A percentile compares a stretch with the other conserved stretches of the same genome.
Conservation (phyloP, 2,329 filamentous ascomycete species). For the Gaeumannomyces sp. region DNA sequence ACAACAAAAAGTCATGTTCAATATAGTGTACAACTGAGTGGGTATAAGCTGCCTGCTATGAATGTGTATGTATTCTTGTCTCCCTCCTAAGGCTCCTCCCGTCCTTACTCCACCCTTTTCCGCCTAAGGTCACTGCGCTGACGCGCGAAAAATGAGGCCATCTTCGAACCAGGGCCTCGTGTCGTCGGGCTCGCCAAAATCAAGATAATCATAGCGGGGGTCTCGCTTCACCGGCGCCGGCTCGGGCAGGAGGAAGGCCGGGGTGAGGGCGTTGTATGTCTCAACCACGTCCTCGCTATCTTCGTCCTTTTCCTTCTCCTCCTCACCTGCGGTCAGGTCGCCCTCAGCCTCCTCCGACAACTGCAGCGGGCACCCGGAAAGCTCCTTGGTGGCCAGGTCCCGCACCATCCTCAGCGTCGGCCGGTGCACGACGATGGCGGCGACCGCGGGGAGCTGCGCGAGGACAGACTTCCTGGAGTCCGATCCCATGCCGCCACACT, state of each 20-base stretch:
- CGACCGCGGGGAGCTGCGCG: neutral
- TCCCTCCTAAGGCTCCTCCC: too few relatives aligned
- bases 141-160: neutral
- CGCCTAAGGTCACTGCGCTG: neutral
- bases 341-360: neutral
- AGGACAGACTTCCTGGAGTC: conserved; percentile 2
- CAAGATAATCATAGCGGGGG: conserved; percentile 7
- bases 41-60: neutral
- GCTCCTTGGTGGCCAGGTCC: conserved; percentile 13
- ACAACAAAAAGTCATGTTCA: neutral
- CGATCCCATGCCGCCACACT: neutral
- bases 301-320: neutral
- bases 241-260: conserved; percentile 8
- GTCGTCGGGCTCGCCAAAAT: conserved; percentile 6
- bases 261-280: neutral
- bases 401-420: conserved; percentile 17
- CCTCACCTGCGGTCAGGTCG: neutral
- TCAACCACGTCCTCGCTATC: neutral
- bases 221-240: neutral
- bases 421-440: conserved; percentile 15
- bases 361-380: neutral
- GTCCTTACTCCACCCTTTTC: too few relatives aligned
- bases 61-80: too few relatives aligned
- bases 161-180: neutral
- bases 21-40: neutral